Evolutionary conservation across 2,329 filamentous ascomycete genomes (phyloP), one percentile per base, ranked within the genome.

Genomic region (Beauveria asiatica): DNA sequence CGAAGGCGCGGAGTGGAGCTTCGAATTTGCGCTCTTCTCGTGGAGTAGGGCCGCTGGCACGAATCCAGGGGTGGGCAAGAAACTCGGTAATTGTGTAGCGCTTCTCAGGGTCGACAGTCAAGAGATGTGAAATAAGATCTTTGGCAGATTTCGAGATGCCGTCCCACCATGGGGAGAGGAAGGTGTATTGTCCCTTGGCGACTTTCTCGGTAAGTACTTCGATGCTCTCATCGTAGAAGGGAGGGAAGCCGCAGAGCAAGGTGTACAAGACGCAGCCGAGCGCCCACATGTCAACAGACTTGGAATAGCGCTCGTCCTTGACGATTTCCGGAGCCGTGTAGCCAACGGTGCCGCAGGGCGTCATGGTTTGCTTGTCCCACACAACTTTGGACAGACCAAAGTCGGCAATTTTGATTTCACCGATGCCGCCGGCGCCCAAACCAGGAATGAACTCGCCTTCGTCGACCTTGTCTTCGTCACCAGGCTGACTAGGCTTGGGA

Each of bases 211-310:
- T 97, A 62, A 99, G 83, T 0, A 96, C 88, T 70, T 96, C 92
- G 66, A 99, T 97, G 69, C 91, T 96, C 76, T 99, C 94, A 67
- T 99, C 94, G 73, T 99, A 96, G 75, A 99, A 99, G 3, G 94
- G 94, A 10, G 94, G 94, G 77, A 99, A 99, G 16, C 94, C 94
- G 68, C 94, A 99, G 17, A 99, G 87, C 1, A 99, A 79, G 1
- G 94, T 99, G 78, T 99, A 99, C 5, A 99, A 80, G 11, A 99
- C 94, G 72, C 94, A 99, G 16, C 94, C 94, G 37, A 99, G 76
- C 3, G 94, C 94, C 94, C 94, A 99, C 94, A 99, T 99, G 70
- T 99, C 94, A 50, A 99, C 94, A 56, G 91, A 95, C 80, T 97
- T 99, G 42, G 93, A 97, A 74, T 99, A 99, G 23, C 92, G 86